A percentile compares a stretch with the other conserved stretches of the same genome.
Evolutionary conservation across 1,284 basidiomycete genomes (phyloP).

Genomic region (Ustilago bromivora): DNA sequence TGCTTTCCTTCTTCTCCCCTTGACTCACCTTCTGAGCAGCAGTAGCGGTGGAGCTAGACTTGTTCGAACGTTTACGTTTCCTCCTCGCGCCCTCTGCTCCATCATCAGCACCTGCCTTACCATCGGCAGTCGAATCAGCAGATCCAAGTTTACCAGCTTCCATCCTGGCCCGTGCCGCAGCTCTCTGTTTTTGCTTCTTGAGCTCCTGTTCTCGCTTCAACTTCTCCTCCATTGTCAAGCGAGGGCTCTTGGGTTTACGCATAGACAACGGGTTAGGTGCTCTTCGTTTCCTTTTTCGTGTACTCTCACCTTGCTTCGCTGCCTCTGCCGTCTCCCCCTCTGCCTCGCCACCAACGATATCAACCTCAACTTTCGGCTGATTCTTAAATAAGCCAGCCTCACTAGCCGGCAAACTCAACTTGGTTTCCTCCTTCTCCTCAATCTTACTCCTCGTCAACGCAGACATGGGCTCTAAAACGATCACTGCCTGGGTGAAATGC

Average conservation of each 20-base stretch:
- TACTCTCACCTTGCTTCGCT: constrained; percentile 1
- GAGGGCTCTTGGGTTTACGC: constrained; percentile 77
- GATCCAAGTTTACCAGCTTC: constrained; percentile 21
- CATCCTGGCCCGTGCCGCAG: constrained; percentile 22
- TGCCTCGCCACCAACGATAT: constrained; percentile 37
- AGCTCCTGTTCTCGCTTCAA: constrained; percentile 72
- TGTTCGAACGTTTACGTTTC: constrained; percentile 22
- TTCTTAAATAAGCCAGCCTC: constrained; percentile 34
- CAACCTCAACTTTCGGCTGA: constrained; percentile 17
- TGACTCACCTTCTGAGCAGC: background rate
- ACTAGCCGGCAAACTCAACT: constrained; percentile 45
- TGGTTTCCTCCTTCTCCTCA: constrained; percentile 49
- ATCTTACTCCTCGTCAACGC: constrained; percentile 55
- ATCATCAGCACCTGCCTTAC: background rate
- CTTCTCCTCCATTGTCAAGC: constrained; percentile 43
- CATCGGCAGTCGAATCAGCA: background rate
- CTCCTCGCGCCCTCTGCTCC: constrained; percentile 6
- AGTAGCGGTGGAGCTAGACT: background rate
- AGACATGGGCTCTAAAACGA: constrained; percentile 68
- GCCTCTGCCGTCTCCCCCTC: background rate
- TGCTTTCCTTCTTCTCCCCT: background rate
- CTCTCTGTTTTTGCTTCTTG: constrained; percentile 52
- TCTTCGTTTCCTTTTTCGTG: constrained; percentile 71
- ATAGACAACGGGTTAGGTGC: constrained; percentile 92
- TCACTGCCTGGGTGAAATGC: constrained; percentile 66